Conservation (phyloP, 345 rosid genomes). For the Brassica nigra region DNA sequence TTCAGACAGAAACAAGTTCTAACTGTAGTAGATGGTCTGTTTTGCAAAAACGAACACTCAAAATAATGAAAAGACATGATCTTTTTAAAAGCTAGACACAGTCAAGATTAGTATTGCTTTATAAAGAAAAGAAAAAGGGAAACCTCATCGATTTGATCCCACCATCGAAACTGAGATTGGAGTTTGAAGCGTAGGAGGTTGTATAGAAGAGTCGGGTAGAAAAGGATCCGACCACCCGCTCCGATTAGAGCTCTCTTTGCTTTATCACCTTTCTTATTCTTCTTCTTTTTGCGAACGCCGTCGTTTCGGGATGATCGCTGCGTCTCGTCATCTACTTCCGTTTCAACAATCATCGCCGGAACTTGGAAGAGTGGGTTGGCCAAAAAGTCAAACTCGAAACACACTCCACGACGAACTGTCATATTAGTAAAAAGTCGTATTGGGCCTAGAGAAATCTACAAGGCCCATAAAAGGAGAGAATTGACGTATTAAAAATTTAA, state of each 20-base stretch:
- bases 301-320: conserved; percentile 21
- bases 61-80: neutral
- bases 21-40: neutral
- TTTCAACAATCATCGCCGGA: conserved; percentile 21
- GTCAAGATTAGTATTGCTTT: too few species aligned
- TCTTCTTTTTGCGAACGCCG: neutral
- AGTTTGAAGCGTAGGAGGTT: conserved; percentile 39
- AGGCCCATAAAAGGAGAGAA: neutral
- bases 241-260: conserved; percentile 41
- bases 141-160: conserved; percentile 44
- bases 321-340: conserved; percentile 24
- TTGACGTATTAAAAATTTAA: too few species aligned
- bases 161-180: conserved; percentile 38
- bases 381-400: neutral
- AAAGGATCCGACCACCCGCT: conserved; percentile 40
- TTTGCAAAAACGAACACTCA: neutral
- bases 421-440: neutral
- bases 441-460: neutral
- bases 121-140: neutral
- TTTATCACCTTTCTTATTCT: conserved; percentile 11
- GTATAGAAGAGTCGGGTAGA: conserved; percentile 38
- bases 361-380: neutral
- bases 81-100: neutral
- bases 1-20: neutral
- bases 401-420: neutral